Evolutionary conservation across 2,329 filamentous ascomycete genomes (phyloP).

Genomic region (Endoconidiophora polonica): DNA sequence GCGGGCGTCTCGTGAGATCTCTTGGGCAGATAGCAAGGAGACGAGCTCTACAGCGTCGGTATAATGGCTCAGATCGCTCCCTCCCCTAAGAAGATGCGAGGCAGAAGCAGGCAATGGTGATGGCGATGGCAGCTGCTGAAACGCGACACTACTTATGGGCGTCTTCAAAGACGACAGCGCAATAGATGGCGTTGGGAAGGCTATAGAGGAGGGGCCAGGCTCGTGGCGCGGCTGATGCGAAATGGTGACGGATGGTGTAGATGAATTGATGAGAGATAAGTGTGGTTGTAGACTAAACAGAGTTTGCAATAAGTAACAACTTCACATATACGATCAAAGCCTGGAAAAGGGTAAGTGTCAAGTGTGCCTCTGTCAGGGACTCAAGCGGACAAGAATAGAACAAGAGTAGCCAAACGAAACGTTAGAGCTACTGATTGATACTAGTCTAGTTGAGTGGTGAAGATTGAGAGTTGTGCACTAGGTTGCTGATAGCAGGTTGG

Average conservation of each 20-base stretch:
- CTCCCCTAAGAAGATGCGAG: conserved; percentile 11
- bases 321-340: no score
- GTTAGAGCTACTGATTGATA: no score
- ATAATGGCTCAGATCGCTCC: conserved; percentile 6
- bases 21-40: conserved; percentile 17
- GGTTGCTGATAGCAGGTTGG: no score
- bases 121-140: neutral
- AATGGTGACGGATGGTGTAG: conserved; percentile 21
- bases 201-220: conserved; percentile 25
- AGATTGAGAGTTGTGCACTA: no score
- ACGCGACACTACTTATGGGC: no score
- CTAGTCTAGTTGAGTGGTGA: no score
- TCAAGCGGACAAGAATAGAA: no score
- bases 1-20: conserved; percentile 19
- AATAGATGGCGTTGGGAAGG: neutral
- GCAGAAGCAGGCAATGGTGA: conserved; percentile 6
- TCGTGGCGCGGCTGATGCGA: conserved; percentile 15
- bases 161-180: no score
- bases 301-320: neutral
- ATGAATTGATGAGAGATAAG: neutral
- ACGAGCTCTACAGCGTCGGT: conserved; percentile 25
- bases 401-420: no score
- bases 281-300: neutral
- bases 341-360: no score
- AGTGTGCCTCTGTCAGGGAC: no score